Evolutionary conservation across 148 eudicot genomes (phyloP).

Genomic region (Nyssa sinensis): DNA sequence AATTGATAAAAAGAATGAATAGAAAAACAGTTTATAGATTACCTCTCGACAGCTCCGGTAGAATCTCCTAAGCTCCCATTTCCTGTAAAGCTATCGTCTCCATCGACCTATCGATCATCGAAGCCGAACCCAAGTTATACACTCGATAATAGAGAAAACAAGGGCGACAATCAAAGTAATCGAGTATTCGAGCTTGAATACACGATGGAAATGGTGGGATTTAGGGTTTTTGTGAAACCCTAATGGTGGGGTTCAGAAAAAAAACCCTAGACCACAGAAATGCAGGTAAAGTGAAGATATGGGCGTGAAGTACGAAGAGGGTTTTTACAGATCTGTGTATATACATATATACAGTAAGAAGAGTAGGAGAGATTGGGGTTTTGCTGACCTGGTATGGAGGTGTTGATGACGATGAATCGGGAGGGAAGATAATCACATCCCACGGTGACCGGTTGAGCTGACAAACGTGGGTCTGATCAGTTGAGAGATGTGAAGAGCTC

Average conservation of each 20-base stretch:
- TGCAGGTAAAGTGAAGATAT: slow-evolving; percentile 8
- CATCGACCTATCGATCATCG: slow-evolving; percentile 27
- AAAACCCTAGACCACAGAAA: slow-evolving; percentile 33
- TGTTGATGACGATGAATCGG: slow-evolving; percentile 18
- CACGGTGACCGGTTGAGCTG: slow-evolving; percentile 49
- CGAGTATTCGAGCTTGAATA: slow-evolving; percentile 7
- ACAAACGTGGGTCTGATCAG: not conserved
- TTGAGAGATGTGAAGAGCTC: not conserved
- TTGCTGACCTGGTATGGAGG: slow-evolving; percentile 23
- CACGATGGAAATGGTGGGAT: slow-evolving; percentile 24
- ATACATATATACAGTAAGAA: not conserved
- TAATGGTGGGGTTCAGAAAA: slow-evolving; percentile 13
- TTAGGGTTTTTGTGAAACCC: slow-evolving; percentile 20
- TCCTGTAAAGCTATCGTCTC: slow-evolving; percentile 23
- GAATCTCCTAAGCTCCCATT: slow-evolving; percentile 34
- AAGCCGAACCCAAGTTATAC: not conserved
- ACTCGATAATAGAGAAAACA: slow-evolving; percentile 10
- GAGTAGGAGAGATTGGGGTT: not conserved
- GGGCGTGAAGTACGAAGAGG: not conserved
- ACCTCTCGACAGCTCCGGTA: slow-evolving; percentile 45
- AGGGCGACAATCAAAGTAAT: slow-evolving; percentile 8
- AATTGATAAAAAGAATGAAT: not conserved
- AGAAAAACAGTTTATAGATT: not conserved
- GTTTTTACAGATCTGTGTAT: slow-evolving; percentile 15
- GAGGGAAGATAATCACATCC: slow-evolving; percentile 37